A percentile compares a stretch with the other conserved stretches of the same genome.
Conservation (phyloP, 306 rosid species). For the Glycyrrhiza uralensis region DNA sequence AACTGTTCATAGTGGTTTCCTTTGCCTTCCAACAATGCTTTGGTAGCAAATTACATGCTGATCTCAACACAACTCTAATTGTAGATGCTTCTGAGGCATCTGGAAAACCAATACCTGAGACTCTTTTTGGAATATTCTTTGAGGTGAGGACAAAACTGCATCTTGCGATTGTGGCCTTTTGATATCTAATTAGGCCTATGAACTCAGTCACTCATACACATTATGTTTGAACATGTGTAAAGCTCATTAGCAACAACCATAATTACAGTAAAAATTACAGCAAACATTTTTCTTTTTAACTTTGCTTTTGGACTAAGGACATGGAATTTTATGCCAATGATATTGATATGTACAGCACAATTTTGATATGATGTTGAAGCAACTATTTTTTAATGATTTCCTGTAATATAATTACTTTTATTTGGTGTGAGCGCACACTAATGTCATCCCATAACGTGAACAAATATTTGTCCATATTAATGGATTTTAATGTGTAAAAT, state of each 20-base stretch:
- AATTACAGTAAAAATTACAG: not conserved
- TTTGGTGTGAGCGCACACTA: not conserved
- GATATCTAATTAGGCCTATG: not conserved
- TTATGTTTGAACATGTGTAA: not conserved
- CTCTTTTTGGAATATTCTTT: slow-evolving; percentile 79
- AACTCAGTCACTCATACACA: not conserved
- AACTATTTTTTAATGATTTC: not conserved
- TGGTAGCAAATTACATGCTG: slow-evolving; percentile 41
- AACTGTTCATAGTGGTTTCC: slow-evolving; percentile 36
- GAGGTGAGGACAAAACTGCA: slow-evolving; percentile 52
- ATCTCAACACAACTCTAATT: slow-evolving; percentile 35
- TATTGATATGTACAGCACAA: not conserved
- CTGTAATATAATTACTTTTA: not conserved
- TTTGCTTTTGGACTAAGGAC: not conserved
- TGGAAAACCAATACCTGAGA: slow-evolving; percentile 49
- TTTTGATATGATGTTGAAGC: slow-evolving; percentile 6
- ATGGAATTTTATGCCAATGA: not conserved
- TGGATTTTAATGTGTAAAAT: no score
- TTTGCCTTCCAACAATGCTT: slow-evolving; percentile 38
- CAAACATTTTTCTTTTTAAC: not conserved
- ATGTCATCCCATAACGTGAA: no score
- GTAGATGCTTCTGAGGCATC: slow-evolving; percentile 68
- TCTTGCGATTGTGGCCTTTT: not conserved
- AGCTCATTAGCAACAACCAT: not conserved
- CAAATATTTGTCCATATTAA: no score